Evolutionary conservation across 805 yeast genomes (phyloP).

Genomic region (Candida peoriensis): DNA sequence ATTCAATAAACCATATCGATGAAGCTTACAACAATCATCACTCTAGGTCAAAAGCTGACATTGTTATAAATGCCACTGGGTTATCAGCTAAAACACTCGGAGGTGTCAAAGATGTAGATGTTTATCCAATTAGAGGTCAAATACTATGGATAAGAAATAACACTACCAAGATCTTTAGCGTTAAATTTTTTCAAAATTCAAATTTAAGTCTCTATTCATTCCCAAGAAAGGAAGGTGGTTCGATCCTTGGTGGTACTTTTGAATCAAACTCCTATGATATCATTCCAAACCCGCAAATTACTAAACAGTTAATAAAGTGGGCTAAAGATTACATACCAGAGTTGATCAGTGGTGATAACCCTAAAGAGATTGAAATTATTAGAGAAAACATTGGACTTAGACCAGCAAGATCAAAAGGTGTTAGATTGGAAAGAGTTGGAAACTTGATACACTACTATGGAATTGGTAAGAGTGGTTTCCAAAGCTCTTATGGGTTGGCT

Average conservation of each 20-base stretch:
- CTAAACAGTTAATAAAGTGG: conserved; percentile 32
- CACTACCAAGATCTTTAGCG: conserved; percentile 16
- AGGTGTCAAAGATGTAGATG: conserved; percentile 38
- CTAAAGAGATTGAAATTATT: not conserved
- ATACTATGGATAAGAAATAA: conserved; percentile 30
- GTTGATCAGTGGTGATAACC: not conserved
- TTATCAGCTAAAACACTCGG: conserved; percentile 35
- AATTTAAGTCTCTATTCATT: conserved; percentile 47
- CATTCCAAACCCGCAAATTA: conserved; percentile 34
- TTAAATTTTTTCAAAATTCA: conserved; percentile 27
- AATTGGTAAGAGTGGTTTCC: not conserved
- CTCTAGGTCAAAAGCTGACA: conserved; percentile 33
- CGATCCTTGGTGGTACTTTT: conserved; percentile 50
- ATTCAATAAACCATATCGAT: conserved; percentile 33
- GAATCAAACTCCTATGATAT: conserved; percentile 21
- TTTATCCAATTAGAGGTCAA: conserved; percentile 51
- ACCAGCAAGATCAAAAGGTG: not conserved
- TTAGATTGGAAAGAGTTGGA: not conserved
- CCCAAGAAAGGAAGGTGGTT: conserved; percentile 64
- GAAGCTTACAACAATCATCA: conserved; percentile 40
- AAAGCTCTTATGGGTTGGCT: not conserved
- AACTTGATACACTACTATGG: not conserved
- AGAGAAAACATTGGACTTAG: not conserved
- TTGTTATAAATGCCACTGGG: conserved; percentile 56
- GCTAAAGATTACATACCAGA: conserved; percentile 8